phyloP scores from a whole-genome alignment of 1,139 yeast genomes.

The Blastobotrys proliferans region DNA sequence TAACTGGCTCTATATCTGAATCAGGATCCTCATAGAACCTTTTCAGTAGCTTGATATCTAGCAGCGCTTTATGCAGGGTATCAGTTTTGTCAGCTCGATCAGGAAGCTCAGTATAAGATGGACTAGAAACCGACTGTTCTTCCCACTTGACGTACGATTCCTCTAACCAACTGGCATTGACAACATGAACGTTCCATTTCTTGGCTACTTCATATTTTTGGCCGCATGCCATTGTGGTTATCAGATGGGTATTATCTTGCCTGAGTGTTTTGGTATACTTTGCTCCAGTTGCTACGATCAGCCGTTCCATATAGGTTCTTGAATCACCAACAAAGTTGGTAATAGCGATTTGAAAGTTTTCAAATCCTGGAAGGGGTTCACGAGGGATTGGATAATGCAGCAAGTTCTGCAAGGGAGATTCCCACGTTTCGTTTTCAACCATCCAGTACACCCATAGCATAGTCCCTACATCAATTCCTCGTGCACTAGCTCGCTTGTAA shows the following conservation, averaged over 20 bases:
- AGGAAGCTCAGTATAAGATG: conserved; percentile 48
- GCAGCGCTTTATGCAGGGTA: conserved; percentile 49
- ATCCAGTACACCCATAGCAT: conserved; percentile 71
- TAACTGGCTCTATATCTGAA: too few relatives aligned
- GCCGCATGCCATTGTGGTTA: conserved; percentile 67
- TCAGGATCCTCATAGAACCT: conserved; percentile 41
- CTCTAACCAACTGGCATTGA: conserved; percentile 90
- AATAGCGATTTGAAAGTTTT: conserved; percentile 53
- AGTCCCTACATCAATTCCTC: conserved; percentile 51
- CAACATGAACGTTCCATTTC: conserved; percentile 56
- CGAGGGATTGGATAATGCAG: conserved; percentile 70
- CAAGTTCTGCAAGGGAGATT: conserved; percentile 49
- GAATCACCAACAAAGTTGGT: conserved; percentile 87
- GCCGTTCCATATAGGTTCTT: conserved; percentile 59
- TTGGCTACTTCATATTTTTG: conserved; percentile 70
- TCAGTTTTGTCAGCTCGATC: conserved; percentile 41
- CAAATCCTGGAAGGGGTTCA: conserved; percentile 50
- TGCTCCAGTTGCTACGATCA: conserved; percentile 74
- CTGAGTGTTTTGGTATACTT: conserved; percentile 63
- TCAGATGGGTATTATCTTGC: conserved; percentile 49
- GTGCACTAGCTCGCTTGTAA: conserved; percentile 40
- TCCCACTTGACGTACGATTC: conserved; percentile 66
- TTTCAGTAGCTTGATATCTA: conserved; percentile 41
- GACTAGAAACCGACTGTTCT: conserved; percentile 42
- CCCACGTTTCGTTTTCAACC: conserved; percentile 53